Conservation (phyloP, 2,329 filamentous ascomycete species). For the Ophiocordyceps robertsii region DNA sequence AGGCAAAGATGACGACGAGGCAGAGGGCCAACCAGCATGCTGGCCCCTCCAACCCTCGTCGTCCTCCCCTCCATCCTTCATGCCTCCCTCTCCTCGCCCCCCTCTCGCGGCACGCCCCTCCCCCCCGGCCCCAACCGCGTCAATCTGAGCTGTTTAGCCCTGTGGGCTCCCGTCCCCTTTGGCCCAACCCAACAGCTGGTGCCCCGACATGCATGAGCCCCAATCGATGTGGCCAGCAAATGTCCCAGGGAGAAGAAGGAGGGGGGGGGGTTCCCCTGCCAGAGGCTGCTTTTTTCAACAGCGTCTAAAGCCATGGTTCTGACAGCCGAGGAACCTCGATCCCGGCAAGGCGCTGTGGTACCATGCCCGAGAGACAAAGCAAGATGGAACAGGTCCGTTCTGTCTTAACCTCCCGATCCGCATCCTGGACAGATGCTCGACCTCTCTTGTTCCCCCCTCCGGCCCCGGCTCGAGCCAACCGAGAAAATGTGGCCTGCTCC, state of each 20-base stretch:
- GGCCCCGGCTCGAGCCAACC: not conserved
- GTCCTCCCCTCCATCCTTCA: not conserved
- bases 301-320: not conserved
- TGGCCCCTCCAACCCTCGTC: too few relatives aligned
- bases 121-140: not conserved
- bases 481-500: not conserved
- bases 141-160: not conserved
- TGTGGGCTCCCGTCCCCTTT: not conserved
- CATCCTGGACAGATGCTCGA: not conserved
- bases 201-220: not conserved
- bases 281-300: not conserved
- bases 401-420: not conserved
- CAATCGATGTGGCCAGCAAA: not conserved
- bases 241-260: not conserved
- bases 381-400: not conserved
- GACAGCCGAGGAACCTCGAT: not conserved
- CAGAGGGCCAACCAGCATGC: too few relatives aligned
- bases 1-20: too few relatives aligned
- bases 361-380: not conserved
- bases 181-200: conserved; percentile 1
- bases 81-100: not conserved
- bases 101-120: not conserved
- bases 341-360: not conserved
- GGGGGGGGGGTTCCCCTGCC: not conserved
- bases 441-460: not conserved